Evolutionary conservation across 495 filamentous ascomycete genomes (phyloP).

Genomic region (Cudoniella acicularis): DNA sequence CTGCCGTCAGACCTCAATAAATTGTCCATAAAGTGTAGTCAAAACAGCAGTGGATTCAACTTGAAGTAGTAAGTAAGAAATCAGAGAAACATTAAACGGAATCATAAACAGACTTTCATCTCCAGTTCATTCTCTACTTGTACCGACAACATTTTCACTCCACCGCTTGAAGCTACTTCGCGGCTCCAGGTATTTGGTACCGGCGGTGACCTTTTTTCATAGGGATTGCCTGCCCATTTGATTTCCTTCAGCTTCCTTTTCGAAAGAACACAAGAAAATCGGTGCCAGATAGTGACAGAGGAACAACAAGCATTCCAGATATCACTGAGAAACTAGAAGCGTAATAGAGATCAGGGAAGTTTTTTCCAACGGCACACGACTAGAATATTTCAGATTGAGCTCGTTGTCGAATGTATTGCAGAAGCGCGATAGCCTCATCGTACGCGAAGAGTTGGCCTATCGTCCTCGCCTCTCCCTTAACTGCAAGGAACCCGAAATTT

Average conservation of each 20-base stretch:
- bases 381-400: conserved; percentile 67
- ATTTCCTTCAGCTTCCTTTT: conserved; percentile 72
- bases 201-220: conserved; percentile 67
- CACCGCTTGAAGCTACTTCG: conserved; percentile 70
- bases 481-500: no score
- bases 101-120: conserved; percentile 45
- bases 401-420: conserved; percentile 79
- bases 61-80: background rate
- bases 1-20: background rate
- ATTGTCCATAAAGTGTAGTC: conserved; percentile 1
- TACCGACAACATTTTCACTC: conserved; percentile 68
- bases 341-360: conserved; percentile 81
- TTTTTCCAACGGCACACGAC: conserved; percentile 67
- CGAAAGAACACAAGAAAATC: conserved; percentile 95
- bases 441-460: conserved; percentile 70
- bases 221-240: conserved; percentile 85
- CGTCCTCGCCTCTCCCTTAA: conserved; percentile 87
- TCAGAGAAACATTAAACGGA: background rate
- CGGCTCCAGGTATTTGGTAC: conserved; percentile 68
- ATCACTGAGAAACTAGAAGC: conserved; percentile 71
- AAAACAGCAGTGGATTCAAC: conserved; percentile 14
- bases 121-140: conserved; percentile 69
- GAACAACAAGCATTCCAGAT: conserved; percentile 79
- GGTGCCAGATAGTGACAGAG: conserved; percentile 65
- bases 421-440: conserved; percentile 77